Evolutionary conservation across 2,329 filamentous ascomycete genomes (phyloP), one percentile per base, ranked within the genome.

Genomic region (Monilinia laxa): DNA sequence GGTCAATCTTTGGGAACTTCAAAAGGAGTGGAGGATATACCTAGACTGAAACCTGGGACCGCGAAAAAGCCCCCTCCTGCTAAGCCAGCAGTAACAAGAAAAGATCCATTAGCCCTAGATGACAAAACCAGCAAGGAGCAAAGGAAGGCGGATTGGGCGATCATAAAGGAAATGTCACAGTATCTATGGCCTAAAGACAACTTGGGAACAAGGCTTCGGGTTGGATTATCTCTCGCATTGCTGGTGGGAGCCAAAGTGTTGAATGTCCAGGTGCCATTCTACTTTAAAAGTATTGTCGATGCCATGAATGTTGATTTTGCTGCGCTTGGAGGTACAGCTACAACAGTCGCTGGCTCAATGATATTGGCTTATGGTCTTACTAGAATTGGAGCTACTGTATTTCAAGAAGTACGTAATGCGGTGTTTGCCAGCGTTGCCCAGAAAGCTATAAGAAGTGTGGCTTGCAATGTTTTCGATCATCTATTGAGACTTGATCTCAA

Each of bases 271-370:
- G 92, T 99, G 57, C 95, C 95, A 0, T 99, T 99, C 77, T 99
- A 97, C 82, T 99, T 99, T 83, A 98, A 98, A 83, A 93, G 82
- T 78, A 98, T 99, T 71, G 92, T 99, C 53, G 96, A 99, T 78
- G 88, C 92, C 25, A 97, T 99, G 92, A 99, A 99, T 77, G 86
- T 99, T 72, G 95, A 99, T 78, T 89, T 97, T 76, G 85, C 87
- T n/a, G 84, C 90, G 20, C 81, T 91, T 7, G 94, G 93, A n/a
- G 93, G 93, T 10, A 97, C 93, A 0, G 93, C 92, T 38, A 91
- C 89, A 63, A 93, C 92, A 0, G 89, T 97, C 10, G 95, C 93
- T 14, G 94, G 95, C 4, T 90, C 91, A 67, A 93, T 97, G 87
- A 95, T 99, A 66, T 80, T 99, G 71, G 95, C 92, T 67, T 97